Evolutionary conservation across 257 asterid species (phyloP).

Genomic region (Eucommia ulmoides): DNA sequence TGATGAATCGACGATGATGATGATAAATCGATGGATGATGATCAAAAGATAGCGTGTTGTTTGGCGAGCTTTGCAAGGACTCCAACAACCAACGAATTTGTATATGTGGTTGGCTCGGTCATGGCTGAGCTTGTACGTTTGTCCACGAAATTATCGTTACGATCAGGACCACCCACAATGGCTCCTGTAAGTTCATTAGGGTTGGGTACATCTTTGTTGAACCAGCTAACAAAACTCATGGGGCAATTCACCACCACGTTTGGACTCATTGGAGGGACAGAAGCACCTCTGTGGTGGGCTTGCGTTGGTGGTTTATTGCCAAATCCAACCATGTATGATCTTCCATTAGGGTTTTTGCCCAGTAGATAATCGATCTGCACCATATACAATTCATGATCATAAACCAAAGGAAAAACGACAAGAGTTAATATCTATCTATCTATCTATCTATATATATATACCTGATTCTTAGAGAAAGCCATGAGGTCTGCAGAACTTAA

Average conservation of each 20-base stretch:
- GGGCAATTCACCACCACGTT: conserved; percentile 26
- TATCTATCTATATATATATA: too few species aligned
- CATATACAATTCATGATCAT: too few species aligned
- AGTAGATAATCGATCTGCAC: conserved; percentile 67
- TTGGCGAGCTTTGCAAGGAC: conserved; percentile 64
- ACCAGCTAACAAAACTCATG: conserved; percentile 53
- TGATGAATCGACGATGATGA: too few species aligned
- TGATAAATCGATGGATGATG: too few species aligned
- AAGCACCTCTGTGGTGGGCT: conserved; percentile 88
- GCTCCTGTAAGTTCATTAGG: conserved; percentile 80
- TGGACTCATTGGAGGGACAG: conserved; percentile 38
- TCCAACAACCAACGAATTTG: conserved; percentile 64
- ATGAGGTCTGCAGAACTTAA: conserved; percentile 22
- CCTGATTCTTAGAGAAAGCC: conserved; percentile 64
- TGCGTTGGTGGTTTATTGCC: conserved; percentile 62
- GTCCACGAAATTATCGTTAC: conserved; percentile 41
- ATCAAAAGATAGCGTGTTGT: conserved; percentile 30
- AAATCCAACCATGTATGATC: conserved; percentile 86
- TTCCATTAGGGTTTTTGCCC: conserved; percentile 46
- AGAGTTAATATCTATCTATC: too few species aligned
- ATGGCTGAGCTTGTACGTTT: conserved; percentile 38
- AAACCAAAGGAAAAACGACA: too few species aligned
- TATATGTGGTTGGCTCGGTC: conserved; percentile 73
- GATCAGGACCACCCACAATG: conserved; percentile 76
- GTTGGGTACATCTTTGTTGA: conserved; percentile 30